These are phyloP conservation scores for Nymphaea colorata DNA, from an alignment of 164 flowering plant species.

Conservation along the genomic window DNA sequence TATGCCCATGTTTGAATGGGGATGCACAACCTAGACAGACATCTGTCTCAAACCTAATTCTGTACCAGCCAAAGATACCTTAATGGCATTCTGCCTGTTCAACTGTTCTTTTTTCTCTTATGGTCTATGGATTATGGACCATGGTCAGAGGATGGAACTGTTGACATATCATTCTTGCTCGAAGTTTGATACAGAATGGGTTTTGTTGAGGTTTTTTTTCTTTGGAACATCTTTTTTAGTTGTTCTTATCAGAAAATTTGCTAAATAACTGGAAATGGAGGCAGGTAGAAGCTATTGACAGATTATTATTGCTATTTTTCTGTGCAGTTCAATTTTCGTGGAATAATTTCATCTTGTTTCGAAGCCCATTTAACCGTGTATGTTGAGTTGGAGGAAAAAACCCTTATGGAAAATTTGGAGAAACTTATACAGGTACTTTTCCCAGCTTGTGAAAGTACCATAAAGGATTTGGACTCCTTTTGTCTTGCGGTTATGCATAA, in stretches of 20 bases:
- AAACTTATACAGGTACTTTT: constrained; percentile 82
- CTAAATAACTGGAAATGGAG: background rate
- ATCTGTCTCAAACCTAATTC: no score
- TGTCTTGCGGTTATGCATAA: background rate
- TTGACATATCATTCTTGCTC: no score
- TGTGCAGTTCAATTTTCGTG: constrained; percentile 88
- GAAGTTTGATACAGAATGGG: no score
- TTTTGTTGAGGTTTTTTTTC: no score
- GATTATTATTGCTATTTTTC: constrained; percentile 10
- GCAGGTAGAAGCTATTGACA: background rate
- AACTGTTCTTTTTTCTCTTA: no score
- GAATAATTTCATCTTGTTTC: constrained; percentile 95
- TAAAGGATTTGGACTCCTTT: background rate
- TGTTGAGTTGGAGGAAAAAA: constrained; percentile 89
- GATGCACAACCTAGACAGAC: no score
- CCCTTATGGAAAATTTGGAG: constrained; percentile 85
- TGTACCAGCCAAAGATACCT: no score
- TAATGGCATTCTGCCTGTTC: no score
- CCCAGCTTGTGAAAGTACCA: background rate
- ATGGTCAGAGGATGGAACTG: no score
- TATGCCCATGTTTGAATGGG: no score
- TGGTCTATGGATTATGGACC: no score
- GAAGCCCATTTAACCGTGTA: constrained; percentile 86
- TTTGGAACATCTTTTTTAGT: no score
- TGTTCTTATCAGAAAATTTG: background rate